Conservation (phyloP, 495 filamentous ascomycete species). For the Daldinia bambusicola region DNA sequence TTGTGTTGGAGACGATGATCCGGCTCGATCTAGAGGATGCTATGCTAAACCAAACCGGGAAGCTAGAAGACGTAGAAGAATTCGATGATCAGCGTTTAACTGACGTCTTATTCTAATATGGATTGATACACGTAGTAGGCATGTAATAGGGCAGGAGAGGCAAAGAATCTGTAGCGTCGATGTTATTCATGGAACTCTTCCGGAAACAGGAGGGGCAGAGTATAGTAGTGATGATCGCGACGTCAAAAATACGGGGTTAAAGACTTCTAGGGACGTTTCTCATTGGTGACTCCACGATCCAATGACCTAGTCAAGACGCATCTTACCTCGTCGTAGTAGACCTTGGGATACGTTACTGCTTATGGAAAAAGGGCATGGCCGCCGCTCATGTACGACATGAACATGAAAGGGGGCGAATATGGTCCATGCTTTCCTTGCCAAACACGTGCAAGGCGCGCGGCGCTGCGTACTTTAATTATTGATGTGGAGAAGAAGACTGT, state of each 20-base stretch:
- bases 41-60: slow-evolving; percentile 30
- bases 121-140: slow-evolving; percentile 21
- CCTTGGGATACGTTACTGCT: slow-evolving; percentile 27
- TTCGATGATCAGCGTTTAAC: slow-evolving; percentile 37
- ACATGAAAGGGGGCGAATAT: slow-evolving; percentile 23
- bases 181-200: slow-evolving; percentile 28
- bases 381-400: slow-evolving; percentile 13
- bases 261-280: slow-evolving; percentile 16
- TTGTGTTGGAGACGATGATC: slow-evolving; percentile 18
- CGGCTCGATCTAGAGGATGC: slow-evolving; percentile 15
- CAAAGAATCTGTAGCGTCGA: slow-evolving; percentile 20
- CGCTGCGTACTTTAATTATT: slow-evolving; percentile 24
- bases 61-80: slow-evolving; percentile 32
- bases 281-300: slow-evolving; percentile 42
- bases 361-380: slow-evolving; percentile 19
- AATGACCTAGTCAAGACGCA: slow-evolving; percentile 40
- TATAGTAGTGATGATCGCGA: slow-evolving; percentile 32
- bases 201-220: slow-evolving; percentile 37
- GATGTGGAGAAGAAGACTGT: slow-evolving; percentile 27
- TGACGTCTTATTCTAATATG: slow-evolving; percentile 21
- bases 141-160: slow-evolving; percentile 13
- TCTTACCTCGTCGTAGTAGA: slow-evolving; percentile 21
- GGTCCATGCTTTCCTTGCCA: slow-evolving; percentile 31
- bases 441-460: slow-evolving; percentile 29
- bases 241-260: slow-evolving; percentile 33